These are phyloP conservation scores for Leccinum subgranulosum DNA, from an alignment of 768 basidiomycete species.

Conservation along the genomic window DNA sequence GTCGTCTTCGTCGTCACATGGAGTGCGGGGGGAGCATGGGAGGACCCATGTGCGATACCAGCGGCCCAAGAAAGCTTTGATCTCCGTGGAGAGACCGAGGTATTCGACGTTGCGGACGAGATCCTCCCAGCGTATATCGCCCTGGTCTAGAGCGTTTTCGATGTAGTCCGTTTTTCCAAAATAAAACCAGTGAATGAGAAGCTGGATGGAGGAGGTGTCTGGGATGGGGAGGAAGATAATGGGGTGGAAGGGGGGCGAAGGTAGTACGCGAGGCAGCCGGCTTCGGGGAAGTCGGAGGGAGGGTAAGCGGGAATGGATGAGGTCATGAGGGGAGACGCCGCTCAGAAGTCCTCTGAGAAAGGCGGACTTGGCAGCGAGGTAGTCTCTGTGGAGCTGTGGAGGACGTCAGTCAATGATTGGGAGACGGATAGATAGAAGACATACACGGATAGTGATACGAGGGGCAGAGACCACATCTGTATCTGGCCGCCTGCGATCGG, in stretches of 20 bases:
- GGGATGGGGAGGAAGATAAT: conserved; percentile 72
- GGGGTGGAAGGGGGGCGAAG: conserved; percentile 60
- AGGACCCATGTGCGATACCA: conserved; percentile 72
- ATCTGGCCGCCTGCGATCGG: conserved; percentile 9
- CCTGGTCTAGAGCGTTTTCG: conserved; percentile 61
- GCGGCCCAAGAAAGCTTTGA: conserved; percentile 71
- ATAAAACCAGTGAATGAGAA: conserved; percentile 79
- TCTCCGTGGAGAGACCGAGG: conserved; percentile 69
- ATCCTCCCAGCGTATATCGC: conserved; percentile 78
- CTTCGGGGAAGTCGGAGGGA: conserved; percentile 38
- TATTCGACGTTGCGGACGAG: conserved; percentile 89
- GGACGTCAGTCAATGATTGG: conserved; percentile 5
- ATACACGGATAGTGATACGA: conserved; percentile 61
- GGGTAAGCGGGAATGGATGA: conserved; percentile 35
- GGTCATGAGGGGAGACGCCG: conserved; percentile 59
- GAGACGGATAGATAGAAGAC: conserved; percentile 13
- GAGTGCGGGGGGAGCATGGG: conserved; percentile 29
- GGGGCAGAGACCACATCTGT: conserved; percentile 47
- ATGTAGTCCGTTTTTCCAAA: conserved; percentile 69
- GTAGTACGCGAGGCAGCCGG: conserved; percentile 65
- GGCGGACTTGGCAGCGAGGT: conserved; percentile 77
- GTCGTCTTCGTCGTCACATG: conserved; percentile 27
- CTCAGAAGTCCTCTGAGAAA: conserved; percentile 70
- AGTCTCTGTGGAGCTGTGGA: conserved; percentile 72
- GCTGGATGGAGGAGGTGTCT: conserved; percentile 66